Conservation (phyloP, 2,329 filamentous ascomycete genomes). For the Alternaria arborescens region DNA sequence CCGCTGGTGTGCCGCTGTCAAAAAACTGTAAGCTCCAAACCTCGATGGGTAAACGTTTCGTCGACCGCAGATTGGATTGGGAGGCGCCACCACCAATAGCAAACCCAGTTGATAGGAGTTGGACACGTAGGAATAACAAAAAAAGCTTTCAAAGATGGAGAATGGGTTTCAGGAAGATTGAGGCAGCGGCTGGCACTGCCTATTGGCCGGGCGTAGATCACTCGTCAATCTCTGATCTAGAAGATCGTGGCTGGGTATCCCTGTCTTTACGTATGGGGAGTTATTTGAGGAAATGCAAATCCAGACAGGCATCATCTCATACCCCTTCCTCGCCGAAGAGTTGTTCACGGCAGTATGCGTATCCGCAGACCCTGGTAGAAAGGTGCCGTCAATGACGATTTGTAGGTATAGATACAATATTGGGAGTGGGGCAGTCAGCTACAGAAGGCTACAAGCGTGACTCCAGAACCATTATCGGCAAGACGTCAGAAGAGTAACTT, state of each 20-base stretch:
- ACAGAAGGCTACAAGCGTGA: constrained; percentile 24
- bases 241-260: constrained; percentile 40
- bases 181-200: constrained; percentile 20
- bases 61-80: constrained; percentile 14
- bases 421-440: constrained; percentile 26
- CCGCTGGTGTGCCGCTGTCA: constrained; percentile 42
- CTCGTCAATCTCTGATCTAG: constrained; percentile 50
- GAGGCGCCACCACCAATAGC: constrained; percentile 26
- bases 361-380: constrained; percentile 33
- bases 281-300: constrained; percentile 18
- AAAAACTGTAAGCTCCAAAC: constrained; percentile 21
- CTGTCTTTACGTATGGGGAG: constrained; percentile 20
- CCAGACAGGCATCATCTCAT: not conserved
- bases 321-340: constrained; percentile 6
- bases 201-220: constrained; percentile 43
- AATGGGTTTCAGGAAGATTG: constrained; percentile 39
- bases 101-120: constrained; percentile 24
- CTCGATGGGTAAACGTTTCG: constrained; percentile 20
- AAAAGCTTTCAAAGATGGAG: constrained; percentile 21
- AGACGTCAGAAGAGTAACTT: constrained; percentile 20
- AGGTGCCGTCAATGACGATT: constrained; percentile 12
- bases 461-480: constrained; percentile 37
- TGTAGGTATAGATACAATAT: constrained; percentile 22
- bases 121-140: constrained; percentile 26
- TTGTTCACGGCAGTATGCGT: constrained; percentile 2